Base-by-base conservation (phyloP, 2,329 filamentous ascomycete genomes). In the Curvularia eragrostidis region DNA sequence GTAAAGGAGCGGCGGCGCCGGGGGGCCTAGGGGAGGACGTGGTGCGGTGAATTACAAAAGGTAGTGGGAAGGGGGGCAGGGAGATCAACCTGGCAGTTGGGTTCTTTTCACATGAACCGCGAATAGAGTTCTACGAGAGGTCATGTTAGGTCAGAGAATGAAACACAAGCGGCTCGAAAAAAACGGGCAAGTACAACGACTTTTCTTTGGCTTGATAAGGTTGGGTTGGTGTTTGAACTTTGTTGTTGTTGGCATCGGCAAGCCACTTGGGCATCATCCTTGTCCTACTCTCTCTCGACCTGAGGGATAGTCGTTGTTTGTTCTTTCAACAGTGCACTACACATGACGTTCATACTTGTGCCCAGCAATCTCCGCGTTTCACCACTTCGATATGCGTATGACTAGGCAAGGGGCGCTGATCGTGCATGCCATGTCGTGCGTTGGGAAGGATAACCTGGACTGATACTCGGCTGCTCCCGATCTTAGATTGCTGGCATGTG, bases 401-500 rank as follows among this genome's bases (percentile, higher is more conserved):
- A 42, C 41, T 4, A 28, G 34, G 42, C 54, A 52, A 56, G 54
- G 54, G 38, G 43, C 18, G 18, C 18, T 46, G 49, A 47, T 47
- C 28, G 21, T 48, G 26, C 36, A 53, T 26, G n/a, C 24, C 24
- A 26, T 39, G 50, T 38, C 39, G 18, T 32, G 9, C 28, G 43
- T 30, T 30, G 28, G 36, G 44, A 57, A 26, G 54, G 50, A 26
- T 54, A 57, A 44, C 48, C 53, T 56, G 47, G 49, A 24, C 21
- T 41, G 26, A 48, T 41, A 28, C 41, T 41, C 56, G 56, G 56
- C 56, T 58, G 39, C 56, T 58, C 56, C 56, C 56, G 52, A 42
- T 58, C 46, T 47, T 55, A 19, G 52, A 43, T 47, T 41, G 42
- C 32, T 43, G 38, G 51, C 12, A 47, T 55, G 52, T 55, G 56